phyloP scores from a whole-genome alignment of 306 rosid species.

The Cicer chorassanicum region DNA sequence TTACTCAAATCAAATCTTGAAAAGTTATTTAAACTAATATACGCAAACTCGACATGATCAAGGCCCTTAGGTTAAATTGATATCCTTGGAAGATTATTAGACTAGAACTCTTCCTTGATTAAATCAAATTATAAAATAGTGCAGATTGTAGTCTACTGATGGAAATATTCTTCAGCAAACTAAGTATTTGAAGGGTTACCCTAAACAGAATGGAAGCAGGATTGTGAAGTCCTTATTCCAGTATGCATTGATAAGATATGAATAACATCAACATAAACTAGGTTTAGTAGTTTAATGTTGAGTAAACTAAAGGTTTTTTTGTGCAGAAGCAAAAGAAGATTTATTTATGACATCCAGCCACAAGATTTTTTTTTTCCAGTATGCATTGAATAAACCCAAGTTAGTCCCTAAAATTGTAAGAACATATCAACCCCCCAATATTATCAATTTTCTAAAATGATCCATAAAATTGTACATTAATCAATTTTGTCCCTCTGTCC shows the following conservation, averaged over 20 bases:
- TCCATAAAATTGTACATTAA: not conserved
- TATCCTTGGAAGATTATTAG: not conserved
- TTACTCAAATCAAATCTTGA: not conserved
- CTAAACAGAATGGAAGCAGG: not conserved
- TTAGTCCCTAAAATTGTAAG: not conserved
- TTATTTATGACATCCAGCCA: too few species aligned
- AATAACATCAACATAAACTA: not conserved
- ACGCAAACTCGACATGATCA: slow-evolving; percentile 3
- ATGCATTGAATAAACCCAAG: not conserved
- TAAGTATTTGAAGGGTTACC: slow-evolving; percentile 26
- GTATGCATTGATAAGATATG: slow-evolving; percentile 3
- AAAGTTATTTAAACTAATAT: slow-evolving; percentile 20
- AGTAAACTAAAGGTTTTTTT: not conserved
- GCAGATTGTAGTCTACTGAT: not conserved
- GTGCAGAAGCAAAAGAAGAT: too few species aligned
- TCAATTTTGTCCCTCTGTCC: not conserved
- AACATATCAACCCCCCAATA: not conserved
- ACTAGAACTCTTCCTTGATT: slow-evolving; percentile 8
- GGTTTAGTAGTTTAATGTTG: slow-evolving; percentile 10
- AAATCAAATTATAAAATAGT: not conserved
- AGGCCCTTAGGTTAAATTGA: not conserved
- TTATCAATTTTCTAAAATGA: not conserved
- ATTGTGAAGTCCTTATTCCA: slow-evolving; percentile 1
- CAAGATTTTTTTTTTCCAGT: too few species aligned
- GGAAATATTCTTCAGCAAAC: slow-evolving; percentile 4